Base-by-base conservation (phyloP, 257 asterid species). In the Voacanga thouarsii region DNA sequence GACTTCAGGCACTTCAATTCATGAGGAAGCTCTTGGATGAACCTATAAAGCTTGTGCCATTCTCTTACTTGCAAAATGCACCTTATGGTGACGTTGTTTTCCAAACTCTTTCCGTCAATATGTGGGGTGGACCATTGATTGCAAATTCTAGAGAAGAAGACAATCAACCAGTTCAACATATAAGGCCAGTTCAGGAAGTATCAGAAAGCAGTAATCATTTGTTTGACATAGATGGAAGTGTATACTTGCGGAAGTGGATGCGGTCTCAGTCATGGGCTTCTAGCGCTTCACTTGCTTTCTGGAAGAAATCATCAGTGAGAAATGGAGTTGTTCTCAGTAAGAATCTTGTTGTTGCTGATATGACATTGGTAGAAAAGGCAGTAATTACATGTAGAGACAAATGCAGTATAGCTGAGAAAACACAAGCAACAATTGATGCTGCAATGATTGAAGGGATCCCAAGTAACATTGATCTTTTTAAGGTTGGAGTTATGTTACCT, bases 381-480 rank as follows among this genome's bases (percentile, higher is more conserved):
- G 89, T 95, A 24, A 75, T 81, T 82, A 82, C 86, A 8, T 96
- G 96, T 80, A 87, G 97, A 80, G 95, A 92, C 51, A 92, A 86
- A 80, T 88, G 74, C 79, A 86, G 61, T 77, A 88, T 89, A 50
- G 98, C 86, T 51, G 97, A 96, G 91, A 96, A 89, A 84, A 93
- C 99, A 28, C 98, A 92, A 82, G 99, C 97, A 70, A 93, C 99
- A 16, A 96, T 93, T 44, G 93, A 94, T 69, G 99, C 96, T 55
- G 99, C 99, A 5, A 96, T 87, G 91, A 90, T 93, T 65, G 97
- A 96, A 84, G 99, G 99, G 74, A 96, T 96, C 76, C 99, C 99
- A 8, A 93, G 97, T 78, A 96, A 96, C 74, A 93, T 96, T 23
- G 99, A 93, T 86, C 99, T 96, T 83, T 89, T 96, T 55, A 93